phyloP scores from a whole-genome alignment of 306 rosid species.

The Glycine tomentella region DNA sequence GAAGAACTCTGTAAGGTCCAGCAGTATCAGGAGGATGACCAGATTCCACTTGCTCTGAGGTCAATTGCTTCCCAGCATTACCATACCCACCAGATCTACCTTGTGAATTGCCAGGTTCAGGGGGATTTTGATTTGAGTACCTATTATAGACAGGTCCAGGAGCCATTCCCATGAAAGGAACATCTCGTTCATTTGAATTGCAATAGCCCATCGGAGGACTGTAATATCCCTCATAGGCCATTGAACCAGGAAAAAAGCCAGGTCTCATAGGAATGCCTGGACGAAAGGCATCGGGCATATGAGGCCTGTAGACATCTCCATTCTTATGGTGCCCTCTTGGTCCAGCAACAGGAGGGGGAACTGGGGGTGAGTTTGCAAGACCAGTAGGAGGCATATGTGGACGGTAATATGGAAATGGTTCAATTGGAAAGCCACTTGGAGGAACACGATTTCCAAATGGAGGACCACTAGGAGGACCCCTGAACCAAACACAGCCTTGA shows the following conservation, averaged over 20 bases:
- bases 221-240: conserved; percentile 81
- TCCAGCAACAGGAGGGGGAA: conserved; percentile 73
- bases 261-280: conserved; percentile 89
- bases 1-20: conserved; percentile 88
- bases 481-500: conserved; percentile 87
- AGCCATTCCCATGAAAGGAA: conserved; percentile 76
- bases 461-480: conserved; percentile 89
- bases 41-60: conserved; percentile 66
- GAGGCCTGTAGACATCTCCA: conserved; percentile 91
- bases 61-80: conserved; percentile 57
- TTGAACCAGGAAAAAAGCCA: conserved; percentile 83
- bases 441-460: conserved; percentile 78
- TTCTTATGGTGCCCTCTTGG: conserved; percentile 83
- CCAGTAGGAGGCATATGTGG: conserved; percentile 77
- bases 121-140: conserved; percentile 66
- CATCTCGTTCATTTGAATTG: conserved; percentile 79
- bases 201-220: conserved; percentile 78
- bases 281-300: conserved; percentile 81
- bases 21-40: conserved; percentile 65
- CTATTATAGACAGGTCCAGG: conserved; percentile 70
- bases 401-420: conserved; percentile 82
- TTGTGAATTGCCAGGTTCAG: conserved; percentile 68
- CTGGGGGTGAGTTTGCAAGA: conserved; percentile 68
- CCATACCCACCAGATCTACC: conserved; percentile 68
- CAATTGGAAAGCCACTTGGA: conserved; percentile 86